A percentile compares a stretch with the other conserved stretches of the same genome.
Evolutionary conservation across 768 basidiomycete genomes (phyloP).

Genomic region (Amanita thiersii): DNA sequence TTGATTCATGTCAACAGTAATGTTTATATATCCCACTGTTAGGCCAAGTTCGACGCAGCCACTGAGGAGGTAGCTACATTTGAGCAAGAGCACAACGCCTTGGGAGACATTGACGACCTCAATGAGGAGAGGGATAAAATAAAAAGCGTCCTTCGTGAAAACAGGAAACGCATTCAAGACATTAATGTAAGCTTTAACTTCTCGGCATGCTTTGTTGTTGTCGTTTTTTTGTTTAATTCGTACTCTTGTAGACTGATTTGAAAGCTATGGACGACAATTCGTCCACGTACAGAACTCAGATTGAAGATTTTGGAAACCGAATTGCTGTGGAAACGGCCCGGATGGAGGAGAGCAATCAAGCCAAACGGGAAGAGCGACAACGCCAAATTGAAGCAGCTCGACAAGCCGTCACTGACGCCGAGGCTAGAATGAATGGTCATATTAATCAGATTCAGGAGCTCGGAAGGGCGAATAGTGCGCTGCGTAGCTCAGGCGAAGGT

Average conservation of each 20-base stretch:
- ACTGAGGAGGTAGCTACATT: slow-evolving; percentile 21
- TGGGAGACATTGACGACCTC: slow-evolving; percentile 26
- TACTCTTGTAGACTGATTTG: slow-evolving; percentile 41
- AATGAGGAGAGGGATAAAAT: slow-evolving; percentile 35
- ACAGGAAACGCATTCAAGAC: slow-evolving; percentile 33
- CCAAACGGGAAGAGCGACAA: slow-evolving; percentile 51
- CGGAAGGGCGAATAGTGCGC: slow-evolving; percentile 18
- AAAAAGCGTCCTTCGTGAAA: slow-evolving; percentile 33
- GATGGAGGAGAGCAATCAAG: slow-evolving; percentile 49
- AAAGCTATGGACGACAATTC: slow-evolving; percentile 23
- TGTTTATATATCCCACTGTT: not conserved
- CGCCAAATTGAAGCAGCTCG: slow-evolving; percentile 41
- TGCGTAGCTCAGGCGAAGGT: slow-evolving; percentile 26
- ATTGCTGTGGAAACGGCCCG: slow-evolving; percentile 47
- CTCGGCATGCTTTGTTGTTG: not conserved
- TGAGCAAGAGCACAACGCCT: slow-evolving; percentile 20
- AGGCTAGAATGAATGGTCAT: slow-evolving; percentile 23
- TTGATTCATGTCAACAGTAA: not conserved
- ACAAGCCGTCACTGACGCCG: slow-evolving; percentile 27
- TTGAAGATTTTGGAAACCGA: too few species aligned
- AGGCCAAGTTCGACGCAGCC: slow-evolving; percentile 24
- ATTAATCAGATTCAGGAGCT: slow-evolving; percentile 24
- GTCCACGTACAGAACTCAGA: slow-evolving; percentile 34
- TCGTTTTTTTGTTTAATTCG: too few species aligned
- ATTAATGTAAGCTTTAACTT: slow-evolving; percentile 31